Conservation (phyloP, 2,329 filamentous ascomycete species). For the Knufia fluminis region DNA sequence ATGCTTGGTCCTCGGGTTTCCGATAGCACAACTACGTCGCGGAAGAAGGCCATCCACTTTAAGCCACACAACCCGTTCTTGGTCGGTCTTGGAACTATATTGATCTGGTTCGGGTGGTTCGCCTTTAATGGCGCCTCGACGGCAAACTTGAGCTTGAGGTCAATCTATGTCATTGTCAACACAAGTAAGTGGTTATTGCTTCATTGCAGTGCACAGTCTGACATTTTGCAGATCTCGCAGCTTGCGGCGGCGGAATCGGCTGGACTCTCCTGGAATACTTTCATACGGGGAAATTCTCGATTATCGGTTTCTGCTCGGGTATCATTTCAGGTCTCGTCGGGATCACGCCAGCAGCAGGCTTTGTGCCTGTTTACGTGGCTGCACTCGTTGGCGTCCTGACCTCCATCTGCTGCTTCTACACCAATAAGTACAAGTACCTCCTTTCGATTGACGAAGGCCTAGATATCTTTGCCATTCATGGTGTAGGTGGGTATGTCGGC, state of each 20-base stretch:
- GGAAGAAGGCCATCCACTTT: slow-evolving; percentile 61
- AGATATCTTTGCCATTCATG: slow-evolving; percentile 53
- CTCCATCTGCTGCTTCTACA: slow-evolving; percentile 38
- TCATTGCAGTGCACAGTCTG: slow-evolving; percentile 57
- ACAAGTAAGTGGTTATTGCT: slow-evolving; percentile 75
- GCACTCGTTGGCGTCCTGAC: slow-evolving; percentile 46
- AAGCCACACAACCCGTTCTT: slow-evolving; percentile 88
- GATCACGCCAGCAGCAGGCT: slow-evolving; percentile 51
- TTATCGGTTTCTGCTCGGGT: slow-evolving; percentile 46
- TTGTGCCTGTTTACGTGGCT: slow-evolving; percentile 44
- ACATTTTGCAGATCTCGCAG: slow-evolving; percentile 53
- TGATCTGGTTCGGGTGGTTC: slow-evolving; percentile 71
- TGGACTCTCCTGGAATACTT: slow-evolving; percentile 48
- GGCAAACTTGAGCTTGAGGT: slow-evolving; percentile 1
- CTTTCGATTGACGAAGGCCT: slow-evolving; percentile 49
- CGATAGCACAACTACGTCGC: slow-evolving; percentile 42
- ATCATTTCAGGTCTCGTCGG: slow-evolving; percentile 50
- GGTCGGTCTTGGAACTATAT: slow-evolving; percentile 84
- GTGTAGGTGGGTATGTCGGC: slow-evolving; percentile 50
- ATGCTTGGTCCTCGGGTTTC: slow-evolving; percentile 76
- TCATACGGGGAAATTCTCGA: slow-evolving; percentile 40
- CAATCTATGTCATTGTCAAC: slow-evolving; percentile 69
- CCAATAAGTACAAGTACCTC: slow-evolving; percentile 43
- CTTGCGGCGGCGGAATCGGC: slow-evolving; percentile 44
- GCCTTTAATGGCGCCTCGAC: slow-evolving; percentile 50